Conservation (phyloP, 371 early-diverging fungal species). For the Fennellomyces sp. region DNA sequence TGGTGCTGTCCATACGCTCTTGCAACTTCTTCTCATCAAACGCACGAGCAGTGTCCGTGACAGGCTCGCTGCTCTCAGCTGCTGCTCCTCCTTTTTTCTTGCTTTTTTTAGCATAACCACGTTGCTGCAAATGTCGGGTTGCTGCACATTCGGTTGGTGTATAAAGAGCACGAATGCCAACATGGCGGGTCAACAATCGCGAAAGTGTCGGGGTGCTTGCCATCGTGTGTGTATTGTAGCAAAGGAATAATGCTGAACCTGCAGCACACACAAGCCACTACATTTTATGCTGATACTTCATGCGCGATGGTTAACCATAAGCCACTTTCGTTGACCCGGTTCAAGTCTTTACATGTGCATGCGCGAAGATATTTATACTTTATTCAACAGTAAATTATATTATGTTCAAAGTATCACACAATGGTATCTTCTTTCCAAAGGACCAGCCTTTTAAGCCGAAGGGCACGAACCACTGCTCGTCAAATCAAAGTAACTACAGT, state of each 20-base stretch:
- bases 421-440: too few species aligned
- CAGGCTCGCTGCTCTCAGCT: conserved; percentile 24
- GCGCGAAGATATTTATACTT: too few species aligned
- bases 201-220: not conserved
- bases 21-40: conserved; percentile 49
- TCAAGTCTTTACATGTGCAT: too few species aligned
- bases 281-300: too few species aligned
- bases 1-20: conserved; percentile 45
- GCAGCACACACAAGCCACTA: too few species aligned
- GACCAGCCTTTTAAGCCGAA: too few species aligned
- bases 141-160: not conserved
- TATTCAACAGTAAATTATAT: too few species aligned
- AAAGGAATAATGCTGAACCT: too few species aligned
- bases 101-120: conserved; percentile 45
- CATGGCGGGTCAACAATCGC: conserved; percentile 2
- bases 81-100: conserved; percentile 36
- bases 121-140: not conserved
- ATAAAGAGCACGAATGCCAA: not conserved
- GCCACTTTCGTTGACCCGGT: too few species aligned
- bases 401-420: too few species aligned
- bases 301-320: too few species aligned
- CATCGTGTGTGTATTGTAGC: too few species aligned
- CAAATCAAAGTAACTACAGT: not conserved
- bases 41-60: conserved; percentile 19
- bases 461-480: not conserved